Percentiles rank a stretch among this genome's conserved stretches.
Conservation (phyloP, 1,284 basidiomycete genomes). For the Cystobasidium sp. region DNA sequence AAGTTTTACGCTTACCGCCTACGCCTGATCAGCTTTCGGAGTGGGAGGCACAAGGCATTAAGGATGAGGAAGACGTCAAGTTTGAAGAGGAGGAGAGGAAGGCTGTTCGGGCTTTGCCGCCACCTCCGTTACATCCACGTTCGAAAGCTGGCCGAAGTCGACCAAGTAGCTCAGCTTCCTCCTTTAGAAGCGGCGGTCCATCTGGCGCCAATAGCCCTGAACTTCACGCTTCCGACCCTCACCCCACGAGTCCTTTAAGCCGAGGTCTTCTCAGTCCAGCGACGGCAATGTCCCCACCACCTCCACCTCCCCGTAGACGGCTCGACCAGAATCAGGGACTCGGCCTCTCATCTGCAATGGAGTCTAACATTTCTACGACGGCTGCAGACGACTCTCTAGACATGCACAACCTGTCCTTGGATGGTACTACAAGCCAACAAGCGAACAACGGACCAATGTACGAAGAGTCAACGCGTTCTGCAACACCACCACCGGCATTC, state of each 20-base stretch:
- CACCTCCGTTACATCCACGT: slow-evolving; percentile 37
- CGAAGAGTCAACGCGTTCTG: background rate
- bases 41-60: slow-evolving; percentile 54
- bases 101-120: slow-evolving; percentile 26
- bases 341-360: background rate
- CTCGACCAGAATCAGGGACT: slow-evolving; percentile 2
- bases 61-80: slow-evolving; percentile 41
- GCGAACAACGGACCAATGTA: background rate
- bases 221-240: slow-evolving; percentile 9
- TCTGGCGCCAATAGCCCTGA: slow-evolving; percentile 22
- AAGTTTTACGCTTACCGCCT: slow-evolving; percentile 60
- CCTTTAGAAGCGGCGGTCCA: slow-evolving; percentile 4
- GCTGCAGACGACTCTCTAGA: slow-evolving; percentile 4
- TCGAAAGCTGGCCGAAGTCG: slow-evolving; percentile 17
- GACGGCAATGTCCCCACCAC: slow-evolving; percentile 15
- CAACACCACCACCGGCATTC: slow-evolving; percentile 11
- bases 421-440: slow-evolving; percentile 1
- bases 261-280: background rate
- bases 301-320: slow-evolving; percentile 15
- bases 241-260: slow-evolving; percentile 8
- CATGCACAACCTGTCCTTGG: slow-evolving; percentile 1
- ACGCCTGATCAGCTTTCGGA: slow-evolving; percentile 58
- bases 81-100: slow-evolving; percentile 30
- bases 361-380: background rate
- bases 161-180: slow-evolving; percentile 22